Base-by-base conservation (phyloP, 768 basidiomycete genomes). In the Auricularia auricula-judae region DNA sequence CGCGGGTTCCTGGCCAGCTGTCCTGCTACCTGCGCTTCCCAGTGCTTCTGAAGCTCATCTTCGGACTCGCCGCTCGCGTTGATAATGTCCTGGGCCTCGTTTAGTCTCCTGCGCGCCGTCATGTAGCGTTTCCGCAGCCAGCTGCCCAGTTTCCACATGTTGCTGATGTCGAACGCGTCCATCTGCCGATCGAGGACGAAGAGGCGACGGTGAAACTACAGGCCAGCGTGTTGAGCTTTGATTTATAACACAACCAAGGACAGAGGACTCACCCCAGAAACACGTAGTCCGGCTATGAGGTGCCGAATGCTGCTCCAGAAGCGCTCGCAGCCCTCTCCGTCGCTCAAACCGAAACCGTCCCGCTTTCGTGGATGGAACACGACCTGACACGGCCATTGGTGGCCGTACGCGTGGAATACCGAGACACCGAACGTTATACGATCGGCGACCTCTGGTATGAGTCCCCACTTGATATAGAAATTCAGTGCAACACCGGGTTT, bases 361-460 rank as follows among this genome's bases (percentile, higher is more conserved):
- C 59, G 56, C 8, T 58, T 36, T 12, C 59, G 34, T 2, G 64
- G 64, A 54, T 58, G 54, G 33, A 56, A 64, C 33, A 58, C 64
- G 18, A 60, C 12, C 42, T 64, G 64, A 29, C 59, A 64, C 4
- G 64, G 36, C 64, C 64, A 64, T 51, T 64, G 64, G 29, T 64
- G 64, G 3, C 64, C 59, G 34, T 64, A 64, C 2, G 64, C 44
- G 33, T 80, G 78, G 73, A 79, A 74, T 1, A 74, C 76, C 3
- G 71, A 73, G 0, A 75, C 76, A 0, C 70, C 72, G 53, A 76
- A 77, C 0, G 53, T 16, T 1, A 79, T 7, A 0, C 74, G 67
- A 2, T 61, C 47, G 0, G 59, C 43, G 36, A 76, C 63, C 36
- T 65, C 61, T 0, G 35, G 14, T 0, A 68, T 39, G 44, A 65